phyloP scores from a whole-genome alignment of 371 early-diverging fungal species.

The Mortierella sp. region DNA sequence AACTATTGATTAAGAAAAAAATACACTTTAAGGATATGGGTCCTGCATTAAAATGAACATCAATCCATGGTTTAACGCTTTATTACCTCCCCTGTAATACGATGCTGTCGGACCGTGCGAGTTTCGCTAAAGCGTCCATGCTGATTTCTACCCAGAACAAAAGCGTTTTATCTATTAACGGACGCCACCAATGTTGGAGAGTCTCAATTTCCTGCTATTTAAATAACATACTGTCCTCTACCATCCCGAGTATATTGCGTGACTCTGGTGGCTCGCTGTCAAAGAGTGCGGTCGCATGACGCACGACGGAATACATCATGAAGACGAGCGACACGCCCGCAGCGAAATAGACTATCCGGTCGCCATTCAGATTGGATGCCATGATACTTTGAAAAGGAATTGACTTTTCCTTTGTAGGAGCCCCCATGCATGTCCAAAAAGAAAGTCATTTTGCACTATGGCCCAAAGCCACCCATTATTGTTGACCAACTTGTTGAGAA shows the following conservation, averaged over 20 bases:
- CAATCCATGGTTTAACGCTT: neutral
- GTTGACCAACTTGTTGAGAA: neutral
- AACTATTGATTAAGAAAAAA: conserved; percentile 17
- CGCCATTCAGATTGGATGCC: conserved; percentile 40
- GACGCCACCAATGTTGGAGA: neutral
- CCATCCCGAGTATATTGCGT: conserved; percentile 55
- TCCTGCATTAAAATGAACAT: neutral
- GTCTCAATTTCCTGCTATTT: neutral
- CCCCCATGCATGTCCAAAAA: neutral
- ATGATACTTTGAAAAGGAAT: conserved; percentile 5
- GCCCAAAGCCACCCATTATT: conserved; percentile 1
- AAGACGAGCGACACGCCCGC: conserved; percentile 65
- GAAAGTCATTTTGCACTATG: neutral
- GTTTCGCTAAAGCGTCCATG: conserved; percentile 68
- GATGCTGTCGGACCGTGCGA: conserved; percentile 73
- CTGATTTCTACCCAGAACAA: conserved; percentile 59
- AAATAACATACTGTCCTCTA: conserved; percentile 66
- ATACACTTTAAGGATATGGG: neutral
- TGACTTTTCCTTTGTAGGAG: neutral
- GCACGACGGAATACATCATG: conserved; percentile 71
- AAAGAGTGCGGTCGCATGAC: conserved; percentile 65
- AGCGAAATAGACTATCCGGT: conserved; percentile 59
- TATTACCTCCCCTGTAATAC: conserved; percentile 77
- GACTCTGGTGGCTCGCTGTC: conserved; percentile 43
- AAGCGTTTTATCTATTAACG: neutral